Conservation (phyloP, 2,329 filamentous ascomycete genomes). For the Pseudocercospora crystallina region DNA sequence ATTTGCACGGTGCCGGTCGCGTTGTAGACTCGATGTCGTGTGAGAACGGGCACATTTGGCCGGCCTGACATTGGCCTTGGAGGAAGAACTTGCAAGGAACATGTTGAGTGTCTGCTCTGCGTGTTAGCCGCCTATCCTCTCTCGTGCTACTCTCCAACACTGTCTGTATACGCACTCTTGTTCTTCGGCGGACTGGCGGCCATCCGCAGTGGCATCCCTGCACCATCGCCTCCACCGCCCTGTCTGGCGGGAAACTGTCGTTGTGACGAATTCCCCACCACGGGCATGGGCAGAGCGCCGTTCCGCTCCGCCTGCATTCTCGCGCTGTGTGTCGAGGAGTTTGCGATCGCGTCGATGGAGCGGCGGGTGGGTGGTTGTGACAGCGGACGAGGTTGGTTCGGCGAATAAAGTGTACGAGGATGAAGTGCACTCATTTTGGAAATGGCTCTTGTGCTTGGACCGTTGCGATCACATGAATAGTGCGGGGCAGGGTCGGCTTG, state of each 20-base stretch:
- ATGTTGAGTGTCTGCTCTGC: conserved; percentile 77
- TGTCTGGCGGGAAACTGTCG: conserved; percentile 19
- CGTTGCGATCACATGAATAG: conserved; percentile 11
- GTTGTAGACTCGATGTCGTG: conserved; percentile 83
- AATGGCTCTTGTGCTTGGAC: no score
- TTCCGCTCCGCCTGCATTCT: conserved; percentile 29
- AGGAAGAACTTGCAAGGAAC: conserved; percentile 99
- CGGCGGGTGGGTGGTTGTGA: conserved; percentile 8
- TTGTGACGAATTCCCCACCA: conserved; percentile 19
- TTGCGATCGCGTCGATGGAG: conserved; percentile 23
- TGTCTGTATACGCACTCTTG: conserved; percentile 41
- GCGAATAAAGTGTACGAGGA: not conserved
- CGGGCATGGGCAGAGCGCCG: conserved; percentile 32
- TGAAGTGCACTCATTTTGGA: no score
- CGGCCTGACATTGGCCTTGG: conserved; percentile 93
- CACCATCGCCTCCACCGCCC: conserved; percentile 15
- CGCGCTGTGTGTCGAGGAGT: conserved; percentile 11
- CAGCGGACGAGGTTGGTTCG: not conserved
- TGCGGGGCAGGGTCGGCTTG: conserved; percentile 1
- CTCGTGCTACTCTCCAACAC: conserved; percentile 1
- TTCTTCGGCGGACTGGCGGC: conserved; percentile 51
- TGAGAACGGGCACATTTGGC: conserved; percentile 92
- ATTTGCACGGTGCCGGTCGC: conserved; percentile 91
- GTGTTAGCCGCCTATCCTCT: conserved; percentile 19
- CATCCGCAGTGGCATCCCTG: conserved; percentile 31